phyloP scores from a whole-genome alignment of 108 stramenopile species.

The Cyclotella baltica region DNA sequence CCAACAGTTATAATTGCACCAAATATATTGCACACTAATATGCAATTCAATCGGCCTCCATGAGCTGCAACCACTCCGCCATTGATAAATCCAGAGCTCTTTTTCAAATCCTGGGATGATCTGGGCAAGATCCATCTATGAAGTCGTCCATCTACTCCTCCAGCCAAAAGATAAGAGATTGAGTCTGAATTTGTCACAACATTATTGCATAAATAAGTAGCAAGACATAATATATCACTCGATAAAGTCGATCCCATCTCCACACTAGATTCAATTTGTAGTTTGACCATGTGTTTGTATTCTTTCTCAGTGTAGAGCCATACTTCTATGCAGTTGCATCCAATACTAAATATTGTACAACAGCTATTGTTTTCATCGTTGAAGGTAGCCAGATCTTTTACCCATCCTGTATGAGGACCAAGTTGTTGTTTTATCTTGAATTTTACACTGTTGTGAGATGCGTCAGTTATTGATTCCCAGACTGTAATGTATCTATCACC shows the following conservation, averaged over 20 bases:
- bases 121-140: conserved; percentile 42
- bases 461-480: conserved; percentile 19
- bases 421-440: conserved; percentile 24
- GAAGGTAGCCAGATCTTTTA: conserved; percentile 48
- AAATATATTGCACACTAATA: conserved; percentile 35
- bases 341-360: conserved; percentile 51
- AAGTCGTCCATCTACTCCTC: conserved; percentile 63
- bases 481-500: conserved; percentile 57
- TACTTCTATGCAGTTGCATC: conserved; percentile 65
- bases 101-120: conserved; percentile 7
- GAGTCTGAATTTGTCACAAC: too few species aligned
- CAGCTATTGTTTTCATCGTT: background rate
- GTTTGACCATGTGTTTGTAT: conserved; percentile 43
- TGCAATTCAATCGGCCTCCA: conserved; percentile 53
- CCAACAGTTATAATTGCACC: conserved; percentile 47
- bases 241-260: conserved; percentile 56
- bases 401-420: conserved; percentile 70
- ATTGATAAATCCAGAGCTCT: background rate
- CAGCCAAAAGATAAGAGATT: conserved; percentile 38
- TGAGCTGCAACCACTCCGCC: conserved; percentile 33
- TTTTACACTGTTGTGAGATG: background rate
- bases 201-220: conserved; percentile 11
- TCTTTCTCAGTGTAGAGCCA: conserved; percentile 28
- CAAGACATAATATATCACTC: conserved; percentile 61
- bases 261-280: conserved; percentile 52